Evolutionary conservation across 2,329 filamentous ascomycete genomes (phyloP).

Genomic region (Penicillium freii): DNA sequence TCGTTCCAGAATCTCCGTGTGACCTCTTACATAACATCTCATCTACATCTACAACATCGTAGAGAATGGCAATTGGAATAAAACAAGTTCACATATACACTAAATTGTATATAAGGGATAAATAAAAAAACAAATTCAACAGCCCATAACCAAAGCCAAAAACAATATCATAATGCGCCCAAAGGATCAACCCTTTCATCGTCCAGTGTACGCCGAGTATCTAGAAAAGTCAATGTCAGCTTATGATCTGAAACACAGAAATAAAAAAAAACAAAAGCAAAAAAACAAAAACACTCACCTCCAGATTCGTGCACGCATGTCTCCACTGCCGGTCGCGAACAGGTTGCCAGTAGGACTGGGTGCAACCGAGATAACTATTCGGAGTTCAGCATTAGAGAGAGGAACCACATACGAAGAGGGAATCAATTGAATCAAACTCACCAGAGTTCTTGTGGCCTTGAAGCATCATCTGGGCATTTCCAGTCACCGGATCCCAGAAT

Average conservation of each 20-base stretch:
- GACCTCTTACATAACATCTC: neutral
- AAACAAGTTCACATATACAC: slow-evolving; percentile 1
- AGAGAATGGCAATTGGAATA: neutral
- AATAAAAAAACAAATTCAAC: slow-evolving; percentile 17
- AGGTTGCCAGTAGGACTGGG: slow-evolving; percentile 83
- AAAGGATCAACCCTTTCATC: slow-evolving; percentile 30
- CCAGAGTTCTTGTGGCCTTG: slow-evolving; percentile 97
- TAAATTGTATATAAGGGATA: slow-evolving; percentile 1
- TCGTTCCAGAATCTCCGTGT: slow-evolving; percentile 6
- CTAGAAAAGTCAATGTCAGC: slow-evolving; percentile 22
- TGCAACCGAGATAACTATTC: slow-evolving; percentile 84
- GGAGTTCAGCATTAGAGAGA: slow-evolving; percentile 6
- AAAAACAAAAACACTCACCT: slow-evolving; percentile 52
- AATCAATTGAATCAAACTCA: slow-evolving; percentile 38
- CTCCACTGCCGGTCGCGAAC: slow-evolving; percentile 94
- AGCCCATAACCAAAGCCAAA: slow-evolving; percentile 13
- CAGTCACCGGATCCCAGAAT: slow-evolving; percentile 96
- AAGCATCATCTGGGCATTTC: slow-evolving; percentile 94
- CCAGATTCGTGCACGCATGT: slow-evolving; percentile 98
- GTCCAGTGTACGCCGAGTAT: slow-evolving; percentile 41
- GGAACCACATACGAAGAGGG: neutral
- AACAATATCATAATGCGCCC: slow-evolving; percentile 37
- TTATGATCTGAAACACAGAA: neutral
- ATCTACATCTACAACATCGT: too few relatives aligned
- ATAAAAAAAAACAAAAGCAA: too few relatives aligned